These are phyloP conservation scores for Rhipidocladum racemiflorum DNA, from an alignment of 176 grass and related monocot species.

Conservation along the genomic window DNA sequence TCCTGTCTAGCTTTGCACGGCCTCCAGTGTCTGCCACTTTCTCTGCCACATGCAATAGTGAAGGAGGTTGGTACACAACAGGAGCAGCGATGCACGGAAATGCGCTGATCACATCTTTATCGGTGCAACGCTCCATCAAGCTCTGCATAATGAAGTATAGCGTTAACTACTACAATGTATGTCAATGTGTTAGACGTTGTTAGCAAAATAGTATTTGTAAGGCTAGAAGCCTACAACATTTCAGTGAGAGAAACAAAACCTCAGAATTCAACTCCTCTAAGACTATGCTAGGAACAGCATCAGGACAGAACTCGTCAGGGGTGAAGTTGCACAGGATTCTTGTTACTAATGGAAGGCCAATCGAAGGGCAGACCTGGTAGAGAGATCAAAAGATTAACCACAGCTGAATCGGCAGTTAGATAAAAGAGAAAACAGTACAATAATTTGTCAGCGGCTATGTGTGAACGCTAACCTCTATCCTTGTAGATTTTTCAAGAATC, in stretches of 20 bases:
- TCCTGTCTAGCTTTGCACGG: constrained; percentile 49
- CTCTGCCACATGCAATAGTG: constrained; percentile 40
- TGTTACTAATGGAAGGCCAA: constrained; percentile 69
- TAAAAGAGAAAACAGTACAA: neutral
- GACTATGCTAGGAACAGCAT: constrained; percentile 72
- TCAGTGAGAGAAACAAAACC: constrained; percentile 38
- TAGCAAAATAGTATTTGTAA: neutral
- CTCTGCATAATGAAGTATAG: constrained; percentile 45
- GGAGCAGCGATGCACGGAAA: constrained; percentile 58
- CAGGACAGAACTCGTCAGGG: constrained; percentile 89
- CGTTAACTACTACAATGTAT: neutral
- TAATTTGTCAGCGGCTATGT: neutral
- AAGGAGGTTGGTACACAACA: constrained; percentile 41
- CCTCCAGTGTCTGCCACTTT: constrained; percentile 46
- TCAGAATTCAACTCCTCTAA: constrained; percentile 91
- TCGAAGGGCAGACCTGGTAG: constrained; percentile 74
- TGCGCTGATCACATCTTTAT: constrained; percentile 20
- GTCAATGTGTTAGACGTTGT: neutral
- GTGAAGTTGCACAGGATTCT: constrained; percentile 89
- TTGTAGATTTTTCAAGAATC: constrained; percentile 70
- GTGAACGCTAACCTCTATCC: constrained; percentile 70
- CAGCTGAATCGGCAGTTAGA: neutral
- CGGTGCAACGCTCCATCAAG: constrained; percentile 43
- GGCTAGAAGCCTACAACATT: neutral
- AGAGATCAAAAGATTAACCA: constrained; percentile 35